Conservation (phyloP, 257 asterid genomes). For the Euphrasia confusa region DNA sequence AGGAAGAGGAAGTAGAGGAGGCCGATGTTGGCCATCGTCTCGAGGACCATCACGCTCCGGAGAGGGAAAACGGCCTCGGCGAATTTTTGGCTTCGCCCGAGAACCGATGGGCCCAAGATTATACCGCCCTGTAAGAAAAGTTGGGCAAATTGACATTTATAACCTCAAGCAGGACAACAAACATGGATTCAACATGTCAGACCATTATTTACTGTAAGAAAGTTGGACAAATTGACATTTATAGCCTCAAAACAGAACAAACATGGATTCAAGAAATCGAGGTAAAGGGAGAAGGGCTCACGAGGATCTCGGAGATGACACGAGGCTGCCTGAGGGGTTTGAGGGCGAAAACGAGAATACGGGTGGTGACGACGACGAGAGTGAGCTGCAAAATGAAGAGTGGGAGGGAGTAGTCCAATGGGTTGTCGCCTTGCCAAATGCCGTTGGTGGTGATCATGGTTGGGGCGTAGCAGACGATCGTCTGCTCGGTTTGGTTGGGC, state of each 20-base stretch:
- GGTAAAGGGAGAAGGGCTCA: slow-evolving; percentile 28
- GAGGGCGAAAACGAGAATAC: slow-evolving; percentile 65
- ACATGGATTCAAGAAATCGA: too few relatives aligned
- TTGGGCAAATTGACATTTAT: too few relatives aligned
- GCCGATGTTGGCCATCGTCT: slow-evolving; percentile 93
- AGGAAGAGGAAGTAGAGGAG: slow-evolving; percentile 85
- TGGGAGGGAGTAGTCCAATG: slow-evolving; percentile 85
- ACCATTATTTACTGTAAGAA: too few relatives aligned
- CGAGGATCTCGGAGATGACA: slow-evolving; percentile 86
- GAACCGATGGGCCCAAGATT: slow-evolving; percentile 81
- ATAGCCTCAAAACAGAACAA: too few relatives aligned
- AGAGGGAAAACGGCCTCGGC: slow-evolving; percentile 62
- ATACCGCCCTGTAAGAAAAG: slow-evolving; percentile 62
- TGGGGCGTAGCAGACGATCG: slow-evolving; percentile 87
- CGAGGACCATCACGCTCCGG: slow-evolving; percentile 92
- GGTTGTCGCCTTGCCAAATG: slow-evolving; percentile 93
- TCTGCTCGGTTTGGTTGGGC: slow-evolving; percentile 35
- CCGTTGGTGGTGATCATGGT: slow-evolving; percentile 92
- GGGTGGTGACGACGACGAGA: slow-evolving; percentile 61
- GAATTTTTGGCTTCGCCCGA: slow-evolving; percentile 52
- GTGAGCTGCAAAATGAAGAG: slow-evolving; percentile 81
- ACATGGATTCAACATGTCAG: too few relatives aligned
- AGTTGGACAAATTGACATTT: too few relatives aligned
- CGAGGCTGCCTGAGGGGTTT: slow-evolving; percentile 96
- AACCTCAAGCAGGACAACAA: too few relatives aligned